These are phyloP conservation scores for Trematosphaeria pertusa DNA, from an alignment of 2,329 filamentous ascomycete genomes.

Conservation along the genomic window DNA sequence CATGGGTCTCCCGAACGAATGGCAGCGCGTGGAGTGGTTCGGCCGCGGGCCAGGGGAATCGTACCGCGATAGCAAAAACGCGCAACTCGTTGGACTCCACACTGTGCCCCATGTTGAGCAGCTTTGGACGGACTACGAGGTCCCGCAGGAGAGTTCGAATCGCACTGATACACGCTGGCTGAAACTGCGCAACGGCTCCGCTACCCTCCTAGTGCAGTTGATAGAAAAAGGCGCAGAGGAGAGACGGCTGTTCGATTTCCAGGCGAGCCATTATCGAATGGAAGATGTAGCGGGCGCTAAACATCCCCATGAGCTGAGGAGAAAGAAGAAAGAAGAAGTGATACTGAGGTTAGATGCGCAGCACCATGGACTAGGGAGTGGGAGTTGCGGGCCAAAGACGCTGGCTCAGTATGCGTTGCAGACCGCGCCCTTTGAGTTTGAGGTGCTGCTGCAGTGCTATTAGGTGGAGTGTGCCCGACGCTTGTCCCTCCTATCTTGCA, in stretches of 20 bases:
- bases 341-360: constrained; percentile 66
- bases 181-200: constrained; percentile 26
- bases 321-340: constrained; percentile 61
- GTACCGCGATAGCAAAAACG: constrained; percentile 70
- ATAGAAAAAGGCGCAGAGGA: constrained; percentile 24
- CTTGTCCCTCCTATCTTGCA: too few relatives aligned
- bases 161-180: constrained; percentile 67
- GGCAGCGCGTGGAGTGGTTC: constrained; percentile 64
- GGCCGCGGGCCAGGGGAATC: constrained; percentile 70
- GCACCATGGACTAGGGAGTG: constrained; percentile 69
- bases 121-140: constrained; percentile 67
- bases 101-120: constrained; percentile 55
- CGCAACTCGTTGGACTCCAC: constrained; percentile 60
- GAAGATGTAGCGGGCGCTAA: constrained; percentile 63
- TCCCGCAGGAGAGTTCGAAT: constrained; percentile 73
- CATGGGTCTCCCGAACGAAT: constrained; percentile 56
- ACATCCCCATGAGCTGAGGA: constrained; percentile 69
- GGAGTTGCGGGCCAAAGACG: constrained; percentile 65
- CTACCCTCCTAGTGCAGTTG: constrained; percentile 36
- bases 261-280: constrained; percentile 61
- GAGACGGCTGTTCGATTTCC: constrained; percentile 54
- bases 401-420: constrained; percentile 50
- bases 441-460: constrained; percentile 29
- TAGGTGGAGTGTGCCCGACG: too few relatives aligned
- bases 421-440: constrained; percentile 48